Percentiles rank a stretch among this genome's conserved stretches.
Evolutionary conservation across 2,329 filamentous ascomycete genomes (phyloP).

Genomic region (Acrocalymma vagum): DNA sequence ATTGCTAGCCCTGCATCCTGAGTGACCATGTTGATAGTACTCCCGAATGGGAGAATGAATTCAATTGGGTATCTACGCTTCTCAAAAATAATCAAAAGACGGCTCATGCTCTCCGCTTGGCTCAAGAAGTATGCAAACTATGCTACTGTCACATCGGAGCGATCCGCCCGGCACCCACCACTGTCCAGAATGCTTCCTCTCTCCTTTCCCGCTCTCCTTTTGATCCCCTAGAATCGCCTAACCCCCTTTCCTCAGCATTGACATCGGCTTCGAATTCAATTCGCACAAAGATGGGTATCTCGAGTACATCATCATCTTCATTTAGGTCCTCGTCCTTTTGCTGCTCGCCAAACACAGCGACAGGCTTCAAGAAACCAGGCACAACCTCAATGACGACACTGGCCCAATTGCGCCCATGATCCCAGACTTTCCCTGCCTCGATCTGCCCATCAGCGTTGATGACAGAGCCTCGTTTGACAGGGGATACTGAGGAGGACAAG

Average conservation of each 20-base stretch:
- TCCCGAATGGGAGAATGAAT: slow-evolving; percentile 23
- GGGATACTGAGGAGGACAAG: slow-evolving; percentile 59
- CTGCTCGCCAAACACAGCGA: slow-evolving; percentile 23
- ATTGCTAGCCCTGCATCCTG: too few species aligned
- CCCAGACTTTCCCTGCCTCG: slow-evolving; percentile 96
- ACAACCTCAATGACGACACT: slow-evolving; percentile 92
- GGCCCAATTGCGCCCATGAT: slow-evolving; percentile 92
- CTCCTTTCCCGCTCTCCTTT: slow-evolving; percentile 75
- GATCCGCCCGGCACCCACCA: slow-evolving; percentile 87
- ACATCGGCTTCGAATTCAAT: slow-evolving; percentile 87
- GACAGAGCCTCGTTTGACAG: slow-evolving; percentile 37
- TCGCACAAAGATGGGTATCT: slow-evolving; percentile 93
- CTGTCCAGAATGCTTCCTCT: slow-evolving; percentile 95
- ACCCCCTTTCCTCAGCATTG: slow-evolving; percentile 59
- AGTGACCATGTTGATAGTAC: too few species aligned
- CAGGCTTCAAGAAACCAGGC: slow-evolving; percentile 54
- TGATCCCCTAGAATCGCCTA: slow-evolving; percentile 54
- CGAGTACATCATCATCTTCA: slow-evolving; percentile 72
- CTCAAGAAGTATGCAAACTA: background rate
- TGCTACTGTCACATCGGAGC: slow-evolving; percentile 35
- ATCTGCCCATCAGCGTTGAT: slow-evolving; percentile 51
- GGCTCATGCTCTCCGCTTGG: background rate
- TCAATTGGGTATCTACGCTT: slow-evolving; percentile 7
- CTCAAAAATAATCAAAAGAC: background rate
- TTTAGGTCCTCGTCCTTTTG: slow-evolving; percentile 37